Conservation (phyloP, 202 grass and related monocot genomes). For the Dendrocalamus latiflorus region DNA sequence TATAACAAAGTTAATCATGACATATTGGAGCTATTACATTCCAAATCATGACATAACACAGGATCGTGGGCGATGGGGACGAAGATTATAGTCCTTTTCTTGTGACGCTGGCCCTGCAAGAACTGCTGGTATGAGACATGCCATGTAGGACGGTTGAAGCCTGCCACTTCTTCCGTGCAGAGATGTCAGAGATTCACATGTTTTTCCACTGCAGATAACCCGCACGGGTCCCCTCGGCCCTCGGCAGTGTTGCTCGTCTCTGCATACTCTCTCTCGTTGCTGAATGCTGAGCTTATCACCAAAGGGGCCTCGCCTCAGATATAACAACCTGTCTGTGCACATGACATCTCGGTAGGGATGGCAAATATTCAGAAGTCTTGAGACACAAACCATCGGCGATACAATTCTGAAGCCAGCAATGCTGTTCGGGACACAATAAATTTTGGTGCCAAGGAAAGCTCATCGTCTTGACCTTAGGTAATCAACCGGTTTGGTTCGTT, state of each 20-base stretch:
- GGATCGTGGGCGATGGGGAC: neutral
- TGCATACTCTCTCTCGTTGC: neutral
- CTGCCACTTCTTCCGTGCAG: neutral
- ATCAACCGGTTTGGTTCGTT: neutral
- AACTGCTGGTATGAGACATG: neutral
- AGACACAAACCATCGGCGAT: neutral
- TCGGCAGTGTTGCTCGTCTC: neutral
- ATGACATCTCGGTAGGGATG: neutral
- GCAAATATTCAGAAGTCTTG: neutral
- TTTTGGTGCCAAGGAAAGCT: neutral
- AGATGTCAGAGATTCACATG: neutral
- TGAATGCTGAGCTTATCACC: neutral
- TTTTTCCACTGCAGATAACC: neutral
- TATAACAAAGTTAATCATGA: neutral
- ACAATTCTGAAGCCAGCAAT: neutral
- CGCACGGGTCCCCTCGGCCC: neutral
- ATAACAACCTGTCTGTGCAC: neutral
- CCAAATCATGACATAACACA: neutral
- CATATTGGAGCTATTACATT: neutral
- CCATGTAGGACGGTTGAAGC: neutral
- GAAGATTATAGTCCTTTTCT: neutral
- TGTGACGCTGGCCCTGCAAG: neutral
- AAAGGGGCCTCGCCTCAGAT: neutral
- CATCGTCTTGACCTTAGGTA: neutral
- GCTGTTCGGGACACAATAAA: neutral